A percentile compares a stretch with the other conserved stretches of the same genome.
phyloP scores from a whole-genome alignment of 1,139 yeast species.

The Arxiozyma bovina region DNA sequence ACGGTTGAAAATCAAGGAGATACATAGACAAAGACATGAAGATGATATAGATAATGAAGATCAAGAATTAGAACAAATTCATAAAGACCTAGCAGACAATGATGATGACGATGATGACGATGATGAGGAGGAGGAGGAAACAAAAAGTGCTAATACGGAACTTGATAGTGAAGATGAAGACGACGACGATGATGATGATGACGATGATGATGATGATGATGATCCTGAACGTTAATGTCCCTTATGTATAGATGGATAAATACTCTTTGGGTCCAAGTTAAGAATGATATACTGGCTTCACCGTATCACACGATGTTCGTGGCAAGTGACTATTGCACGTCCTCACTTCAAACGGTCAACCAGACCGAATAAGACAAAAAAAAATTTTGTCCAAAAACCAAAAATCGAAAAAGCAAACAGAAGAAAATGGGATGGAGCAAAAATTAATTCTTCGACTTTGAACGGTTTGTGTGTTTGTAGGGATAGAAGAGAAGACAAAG shows the following conservation, averaged over 20 bases:
- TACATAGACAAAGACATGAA: constrained; percentile 18
- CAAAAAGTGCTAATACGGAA: constrained; percentile 22
- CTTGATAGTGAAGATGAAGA: constrained; percentile 10
- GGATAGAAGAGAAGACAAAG: background rate
- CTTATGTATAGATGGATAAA: background rate
- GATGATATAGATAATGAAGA: constrained; percentile 18
- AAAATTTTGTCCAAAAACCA: background rate
- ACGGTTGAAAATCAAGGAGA: constrained; percentile 39
- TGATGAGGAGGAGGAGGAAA: constrained; percentile 21
- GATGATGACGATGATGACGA: constrained; percentile 28
- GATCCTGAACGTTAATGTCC: background rate
- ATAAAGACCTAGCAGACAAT: constrained; percentile 27
- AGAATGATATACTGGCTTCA: background rate
- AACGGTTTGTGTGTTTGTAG: background rate
- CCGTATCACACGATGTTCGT: background rate
- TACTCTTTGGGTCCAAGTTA: background rate
- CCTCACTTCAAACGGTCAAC: background rate
- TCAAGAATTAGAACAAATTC: constrained; percentile 24
- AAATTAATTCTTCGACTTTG: background rate
- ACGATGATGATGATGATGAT: constrained; percentile 1
- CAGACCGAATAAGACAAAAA: too few species aligned
- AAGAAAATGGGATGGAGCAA: background rate
- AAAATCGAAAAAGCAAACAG: background rate
- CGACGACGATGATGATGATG: constrained; percentile 5
- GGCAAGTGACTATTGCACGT: background rate